Evolutionary conservation across 352 stramenopile genomes (phyloP).

Genomic region (Phytopythium ostracodes): DNA sequence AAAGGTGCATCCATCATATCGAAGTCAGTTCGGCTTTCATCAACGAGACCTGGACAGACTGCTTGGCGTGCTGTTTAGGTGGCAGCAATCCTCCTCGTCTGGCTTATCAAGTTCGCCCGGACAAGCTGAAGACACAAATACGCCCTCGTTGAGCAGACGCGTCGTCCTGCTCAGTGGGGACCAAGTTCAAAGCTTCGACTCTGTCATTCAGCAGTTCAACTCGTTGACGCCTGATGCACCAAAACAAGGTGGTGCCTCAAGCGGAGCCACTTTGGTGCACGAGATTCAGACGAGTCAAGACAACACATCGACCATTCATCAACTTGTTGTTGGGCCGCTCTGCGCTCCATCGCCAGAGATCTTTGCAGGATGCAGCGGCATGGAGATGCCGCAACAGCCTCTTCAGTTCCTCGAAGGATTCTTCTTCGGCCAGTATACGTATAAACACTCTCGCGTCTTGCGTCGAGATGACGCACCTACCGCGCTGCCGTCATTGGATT

Average conservation of each 20-base stretch:
- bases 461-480: neutral
- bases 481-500: neutral
- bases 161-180: constrained; percentile 35
- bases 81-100: constrained; percentile 16
- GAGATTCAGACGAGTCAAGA: neutral
- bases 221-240: neutral
- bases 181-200: constrained; percentile 29
- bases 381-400: neutral
- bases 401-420: constrained; percentile 19
- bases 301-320: constrained; percentile 12
- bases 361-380: neutral
- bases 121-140: neutral
- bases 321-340: constrained; percentile 30
- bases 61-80: constrained; percentile 35
- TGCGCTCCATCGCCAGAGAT: neutral
- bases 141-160: constrained; percentile 9
- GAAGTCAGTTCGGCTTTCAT: constrained; percentile 41
- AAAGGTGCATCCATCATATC: constrained; percentile 22
- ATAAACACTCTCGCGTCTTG: constrained; percentile 21
- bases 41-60: constrained; percentile 29
- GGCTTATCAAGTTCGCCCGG: too few species aligned
- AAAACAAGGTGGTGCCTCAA: neutral
- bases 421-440: constrained; percentile 26
- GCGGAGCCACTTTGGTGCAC: neutral
- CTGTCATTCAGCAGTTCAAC: constrained; percentile 30